These are phyloP conservation scores for Pilobolus umbonatus DNA, from an alignment of 192 early-diverging fungal genomes.

Conservation along the genomic window DNA sequence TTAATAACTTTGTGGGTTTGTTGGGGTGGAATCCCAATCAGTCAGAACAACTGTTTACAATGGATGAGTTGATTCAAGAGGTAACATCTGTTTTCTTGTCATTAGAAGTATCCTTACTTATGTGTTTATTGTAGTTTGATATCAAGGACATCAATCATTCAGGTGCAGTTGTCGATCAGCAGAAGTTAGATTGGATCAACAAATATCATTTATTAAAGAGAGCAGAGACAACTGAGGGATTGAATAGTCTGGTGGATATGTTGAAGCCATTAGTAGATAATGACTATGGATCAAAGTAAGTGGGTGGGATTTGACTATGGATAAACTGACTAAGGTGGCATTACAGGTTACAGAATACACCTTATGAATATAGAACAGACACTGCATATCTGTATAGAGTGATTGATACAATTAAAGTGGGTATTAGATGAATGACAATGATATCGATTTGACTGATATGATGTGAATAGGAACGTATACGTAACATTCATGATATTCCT, in stretches of 20 bases:
- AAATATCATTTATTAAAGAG: conserved; percentile 57
- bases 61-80: conserved; percentile 53
- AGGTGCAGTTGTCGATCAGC: conserved; percentile 54
- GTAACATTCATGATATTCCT: conserved; percentile 51
- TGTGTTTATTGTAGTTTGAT: conserved; percentile 49
- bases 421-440: conserved; percentile 19
- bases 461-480: conserved; percentile 55
- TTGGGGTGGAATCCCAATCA: conserved; percentile 70
- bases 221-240: conserved; percentile 38
- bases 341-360: neutral
- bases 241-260: conserved; percentile 36
- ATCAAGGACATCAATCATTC: conserved; percentile 57
- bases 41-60: conserved; percentile 58
- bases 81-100: too few relatives aligned
- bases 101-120: neutral
- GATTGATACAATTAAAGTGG: conserved; percentile 46
- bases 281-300: conserved; percentile 26
- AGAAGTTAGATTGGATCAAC: conserved; percentile 75
- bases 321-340: neutral
- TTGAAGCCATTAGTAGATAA: conserved; percentile 29
- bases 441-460: neutral
- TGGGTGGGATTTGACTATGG: neutral
- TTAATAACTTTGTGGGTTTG: conserved; percentile 85
- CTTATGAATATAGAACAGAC: conserved; percentile 15
- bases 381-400: conserved; percentile 41